Base-by-base conservation (phyloP, 305 asterid species). In the Solanum hybrid region DNA sequence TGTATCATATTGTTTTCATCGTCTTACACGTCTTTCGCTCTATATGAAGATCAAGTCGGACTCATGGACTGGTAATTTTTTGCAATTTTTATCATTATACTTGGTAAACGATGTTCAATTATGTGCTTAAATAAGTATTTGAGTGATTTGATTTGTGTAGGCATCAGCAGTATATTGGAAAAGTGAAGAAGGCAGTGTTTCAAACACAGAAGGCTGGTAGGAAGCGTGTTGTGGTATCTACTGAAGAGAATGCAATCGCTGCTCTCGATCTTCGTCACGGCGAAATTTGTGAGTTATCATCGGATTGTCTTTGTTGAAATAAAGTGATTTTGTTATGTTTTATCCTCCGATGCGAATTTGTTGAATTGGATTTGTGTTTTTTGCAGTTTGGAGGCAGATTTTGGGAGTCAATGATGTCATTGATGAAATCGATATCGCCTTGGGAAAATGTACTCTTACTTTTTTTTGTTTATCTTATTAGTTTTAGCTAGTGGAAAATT, bases 201-300 rank as follows among this genome's bases (percentile, higher is more conserved):
- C 99, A 97, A 91, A 96, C 99, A 4, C 99, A 94, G 90, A 97
- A 96, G 94, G 96, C 98, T 56, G 98, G 95, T 84, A 90, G 99
- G 92, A 97, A 97, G 92, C 99, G 99, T 86, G 98, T 97, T 12
- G 91, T 97, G 10, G 99, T 97, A 42, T 95, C 99, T 78, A 97
- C 99, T 8, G 98, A 97, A 92, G 98, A 97, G 92, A 96, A 97
- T 89, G 99, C 95, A 36, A 93, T 97, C 37, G 97, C 99, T 5
- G 95, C 99, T 6, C 99, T 97, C 90, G 99, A 97, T 95, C 99
- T 97, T 93, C 99, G 99, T 37, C 98, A 94, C 29, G 99, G 99
- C 79, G 95, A 97, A 91, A 95, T 97, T 92, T 95, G 99, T 97
- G 69, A 92, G 99, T 90, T 51, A 36, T 86, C 71, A 26, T 71